Evolutionary conservation across 768 basidiomycete genomes (phyloP).

Genomic region (Auricularia cornea): DNA sequence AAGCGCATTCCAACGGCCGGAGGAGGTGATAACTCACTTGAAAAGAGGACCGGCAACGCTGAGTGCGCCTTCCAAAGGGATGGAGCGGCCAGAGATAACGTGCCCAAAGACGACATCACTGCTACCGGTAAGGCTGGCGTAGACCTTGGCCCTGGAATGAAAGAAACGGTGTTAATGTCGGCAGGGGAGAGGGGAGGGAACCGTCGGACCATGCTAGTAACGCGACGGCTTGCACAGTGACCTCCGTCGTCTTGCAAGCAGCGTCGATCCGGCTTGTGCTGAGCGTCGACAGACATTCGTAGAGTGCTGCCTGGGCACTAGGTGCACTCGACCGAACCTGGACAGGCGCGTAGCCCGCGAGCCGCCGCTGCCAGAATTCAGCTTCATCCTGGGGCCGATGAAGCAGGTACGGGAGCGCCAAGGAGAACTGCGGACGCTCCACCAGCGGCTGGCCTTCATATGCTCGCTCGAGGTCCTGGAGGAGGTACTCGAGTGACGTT

Average conservation of each 20-base stretch:
- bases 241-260: not conserved
- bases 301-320: not conserved
- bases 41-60: slow-evolving; percentile 39
- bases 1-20: not conserved
- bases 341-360: not conserved
- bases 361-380: not conserved
- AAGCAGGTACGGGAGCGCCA: not conserved
- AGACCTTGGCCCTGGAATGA: slow-evolving; percentile 14
- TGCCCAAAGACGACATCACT: slow-evolving; percentile 39
- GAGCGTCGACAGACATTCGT: not conserved
- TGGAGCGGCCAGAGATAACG: slow-evolving; percentile 34
- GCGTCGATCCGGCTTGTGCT: not conserved
- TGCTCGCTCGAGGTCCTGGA: not conserved
- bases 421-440: not conserved
- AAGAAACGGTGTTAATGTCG: no score
- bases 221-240: not conserved
- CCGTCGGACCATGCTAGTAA: not conserved
- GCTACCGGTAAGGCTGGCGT: slow-evolving; percentile 15
- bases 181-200: no score
- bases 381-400: not conserved
- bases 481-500: not conserved
- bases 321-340: not conserved
- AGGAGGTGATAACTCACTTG: slow-evolving; percentile 22
- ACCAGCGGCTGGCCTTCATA: not conserved
- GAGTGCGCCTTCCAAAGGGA: slow-evolving; percentile 30